A percentile compares a stretch with the other conserved stretches of the same genome.
Conservation (phyloP, 306 rosid species). For the Abrus precatorius region DNA sequence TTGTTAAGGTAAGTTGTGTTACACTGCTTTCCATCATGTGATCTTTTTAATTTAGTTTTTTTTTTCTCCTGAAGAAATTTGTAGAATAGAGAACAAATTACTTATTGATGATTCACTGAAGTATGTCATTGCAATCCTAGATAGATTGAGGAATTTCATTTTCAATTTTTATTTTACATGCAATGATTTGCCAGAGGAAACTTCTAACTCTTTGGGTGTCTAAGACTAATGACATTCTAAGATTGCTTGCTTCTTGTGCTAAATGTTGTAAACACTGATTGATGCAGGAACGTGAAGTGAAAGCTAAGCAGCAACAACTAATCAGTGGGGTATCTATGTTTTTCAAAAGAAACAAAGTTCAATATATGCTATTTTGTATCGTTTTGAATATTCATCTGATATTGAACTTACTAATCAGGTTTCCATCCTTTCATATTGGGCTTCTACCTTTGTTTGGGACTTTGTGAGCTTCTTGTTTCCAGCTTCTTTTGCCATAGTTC, state of each 20-base stretch:
- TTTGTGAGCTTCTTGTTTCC: slow-evolving; percentile 94
- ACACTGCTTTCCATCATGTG: slow-evolving; percentile 37
- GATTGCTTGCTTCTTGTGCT: slow-evolving; percentile 39
- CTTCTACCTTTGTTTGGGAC: slow-evolving; percentile 90
- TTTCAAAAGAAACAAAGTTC: slow-evolving; percentile 19
- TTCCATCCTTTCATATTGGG: slow-evolving; percentile 89
- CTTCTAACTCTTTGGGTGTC: slow-evolving; percentile 12
- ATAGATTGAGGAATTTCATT: slow-evolving; percentile 30
- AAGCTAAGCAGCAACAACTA: slow-evolving; percentile 94
- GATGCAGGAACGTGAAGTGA: slow-evolving; percentile 98
- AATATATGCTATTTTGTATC: slow-evolving; percentile 20
- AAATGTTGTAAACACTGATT: slow-evolving; percentile 37
- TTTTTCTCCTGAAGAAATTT: slow-evolving; percentile 10
- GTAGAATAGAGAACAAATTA: neutral
- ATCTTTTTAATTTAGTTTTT: neutral
- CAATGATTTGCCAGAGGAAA: slow-evolving; percentile 38
- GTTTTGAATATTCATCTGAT: slow-evolving; percentile 39
- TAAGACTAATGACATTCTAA: slow-evolving; percentile 34
- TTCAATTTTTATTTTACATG: slow-evolving; percentile 24
- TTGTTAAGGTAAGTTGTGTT: slow-evolving; percentile 81
- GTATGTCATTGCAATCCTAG: slow-evolving; percentile 22
- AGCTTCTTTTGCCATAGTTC: slow-evolving; percentile 75
- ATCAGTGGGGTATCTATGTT: slow-evolving; percentile 86
- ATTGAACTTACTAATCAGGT: slow-evolving; percentile 64
- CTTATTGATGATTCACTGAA: neutral